phyloP scores from a whole-genome alignment of 73 alveolate species.

The Tetrahymena thermophila region DNA sequence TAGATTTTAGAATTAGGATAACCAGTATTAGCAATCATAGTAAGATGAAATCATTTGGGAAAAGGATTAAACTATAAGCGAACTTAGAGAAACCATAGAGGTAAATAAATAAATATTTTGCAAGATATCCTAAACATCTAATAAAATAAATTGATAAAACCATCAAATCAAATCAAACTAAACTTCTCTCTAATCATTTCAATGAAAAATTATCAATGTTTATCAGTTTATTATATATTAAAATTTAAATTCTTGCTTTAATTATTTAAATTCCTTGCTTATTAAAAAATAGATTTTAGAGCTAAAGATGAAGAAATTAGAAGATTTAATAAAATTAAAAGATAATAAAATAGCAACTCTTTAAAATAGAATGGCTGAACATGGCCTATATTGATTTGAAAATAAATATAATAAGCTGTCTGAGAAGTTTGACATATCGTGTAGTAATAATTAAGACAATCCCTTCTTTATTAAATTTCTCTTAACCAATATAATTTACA shows the following conservation, averaged over 20 bases:
- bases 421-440: not conserved
- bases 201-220: too few relatives aligned
- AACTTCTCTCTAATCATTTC: too few relatives aligned
- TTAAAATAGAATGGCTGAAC: slow-evolving; percentile 24
- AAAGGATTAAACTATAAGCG: slow-evolving; percentile 53
- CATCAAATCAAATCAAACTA: too few relatives aligned
- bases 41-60: slow-evolving; percentile 42
- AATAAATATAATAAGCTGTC: not conserved
- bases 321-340: slow-evolving; percentile 24
- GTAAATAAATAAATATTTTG: not conserved
- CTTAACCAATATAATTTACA: not conserved
- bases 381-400: slow-evolving; percentile 30
- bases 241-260: not conserved
- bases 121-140: not conserved
- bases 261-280: not conserved
- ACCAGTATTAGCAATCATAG: not conserved
- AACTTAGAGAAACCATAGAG: slow-evolving; percentile 67
- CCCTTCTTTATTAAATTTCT: not conserved
- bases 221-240: too few relatives aligned
- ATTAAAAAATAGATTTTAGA: slow-evolving; percentile 17
- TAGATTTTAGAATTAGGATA: not conserved
- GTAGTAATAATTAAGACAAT: not conserved
- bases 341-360: slow-evolving; percentile 30
- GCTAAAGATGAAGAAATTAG: slow-evolving; percentile 25
- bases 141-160: too few relatives aligned